Evolutionary conservation across 306 rosid genomes (phyloP), one percentile per base, ranked within the genome.

Genomic region (Cucumis sativus): DNA sequence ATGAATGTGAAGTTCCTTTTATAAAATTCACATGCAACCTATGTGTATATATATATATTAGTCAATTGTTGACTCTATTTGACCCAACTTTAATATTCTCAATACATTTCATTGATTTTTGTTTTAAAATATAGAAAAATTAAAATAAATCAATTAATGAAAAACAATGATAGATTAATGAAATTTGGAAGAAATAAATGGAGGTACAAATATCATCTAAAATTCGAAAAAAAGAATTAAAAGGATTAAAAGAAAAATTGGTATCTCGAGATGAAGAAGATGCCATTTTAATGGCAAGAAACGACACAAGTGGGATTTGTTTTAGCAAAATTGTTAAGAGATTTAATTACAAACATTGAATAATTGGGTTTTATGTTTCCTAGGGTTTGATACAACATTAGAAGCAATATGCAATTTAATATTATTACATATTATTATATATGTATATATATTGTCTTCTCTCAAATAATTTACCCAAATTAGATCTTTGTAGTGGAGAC

Each of bases 311-410:
- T 79, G 75, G 77, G 79, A 59, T 55, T 52, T 23, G 80, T 10
- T 58, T 66, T 49, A 68, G 55, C 40, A 59, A 79, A 47, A 13
- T 30, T 51, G 63, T 41, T n/a, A 23, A 60, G 13, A 49, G 43
- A 70, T 77, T 21, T 40, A 39, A 56, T 39, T 64, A 65, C 20
- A 56, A 25, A 14, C 2, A 35, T 74, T 21, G 41, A 60, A 65
- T 73, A 76, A 64, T 85, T 74, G 37, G 76, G n/a, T 80, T 79
- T 81, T 78, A 25, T 51, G 77, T 73, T 85, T 68, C 83, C 82
- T 81, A 74, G 86, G 89, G 85, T 85, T 84, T 35, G 4, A 84
- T 88, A 88, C 89, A 84, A 82, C 87, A 81, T 78, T 79, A 84
- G 89, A 89, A 83, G 85, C 79, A 78, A 73, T 85, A 15, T 52